A percentile compares a stretch with the other conserved stretches of the same genome.
phyloP scores from a whole-genome alignment of 1,284 basidiomycete genomes.

The Sanguinoderma infundibulare region DNA sequence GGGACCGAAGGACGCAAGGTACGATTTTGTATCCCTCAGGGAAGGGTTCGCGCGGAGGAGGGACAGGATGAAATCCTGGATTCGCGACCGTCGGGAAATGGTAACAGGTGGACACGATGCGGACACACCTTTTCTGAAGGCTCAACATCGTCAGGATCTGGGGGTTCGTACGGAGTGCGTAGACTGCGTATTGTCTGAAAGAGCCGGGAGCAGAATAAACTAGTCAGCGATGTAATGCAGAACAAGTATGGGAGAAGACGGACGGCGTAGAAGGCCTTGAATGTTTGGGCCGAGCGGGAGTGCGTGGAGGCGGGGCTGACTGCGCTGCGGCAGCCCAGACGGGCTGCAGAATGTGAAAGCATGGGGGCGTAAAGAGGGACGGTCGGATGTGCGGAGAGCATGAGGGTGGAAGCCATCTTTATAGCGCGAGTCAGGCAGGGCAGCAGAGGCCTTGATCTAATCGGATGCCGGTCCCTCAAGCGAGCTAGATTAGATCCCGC shows the following conservation, averaged over 20 bases:
- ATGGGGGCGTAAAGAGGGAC: slow-evolving; percentile 14
- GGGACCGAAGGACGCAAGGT: slow-evolving; percentile 85
- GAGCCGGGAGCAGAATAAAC: not conserved
- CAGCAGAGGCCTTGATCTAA: slow-evolving; percentile 16
- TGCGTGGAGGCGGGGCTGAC: slow-evolving; percentile 12
- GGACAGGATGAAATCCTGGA: slow-evolving; percentile 94
- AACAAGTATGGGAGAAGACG: slow-evolving; percentile 23
- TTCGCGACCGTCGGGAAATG: slow-evolving; percentile 4
- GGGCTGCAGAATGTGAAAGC: slow-evolving; percentile 25
- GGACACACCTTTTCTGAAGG: slow-evolving; percentile 53
- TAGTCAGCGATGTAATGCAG: not conserved
- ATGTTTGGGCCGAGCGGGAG: slow-evolving; percentile 41
- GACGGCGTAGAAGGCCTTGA: slow-evolving; percentile 69
- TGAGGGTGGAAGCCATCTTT: slow-evolving; percentile 12
- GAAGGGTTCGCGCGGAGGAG: slow-evolving; percentile 95
- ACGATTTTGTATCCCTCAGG: slow-evolving; percentile 86
- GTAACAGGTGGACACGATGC: not conserved
- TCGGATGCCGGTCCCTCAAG: slow-evolving; percentile 16
- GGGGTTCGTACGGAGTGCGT: slow-evolving; percentile 38
- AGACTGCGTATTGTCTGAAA: slow-evolving; percentile 53
- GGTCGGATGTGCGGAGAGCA: slow-evolving; percentile 7
- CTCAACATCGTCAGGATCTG: slow-evolving; percentile 51
- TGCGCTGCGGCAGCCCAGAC: slow-evolving; percentile 16
- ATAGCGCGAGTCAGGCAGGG: slow-evolving; percentile 25
- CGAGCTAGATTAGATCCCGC: slow-evolving; percentile 19